Conservation (phyloP, 768 basidiomycete genomes). For the Amanita thiersii region DNA sequence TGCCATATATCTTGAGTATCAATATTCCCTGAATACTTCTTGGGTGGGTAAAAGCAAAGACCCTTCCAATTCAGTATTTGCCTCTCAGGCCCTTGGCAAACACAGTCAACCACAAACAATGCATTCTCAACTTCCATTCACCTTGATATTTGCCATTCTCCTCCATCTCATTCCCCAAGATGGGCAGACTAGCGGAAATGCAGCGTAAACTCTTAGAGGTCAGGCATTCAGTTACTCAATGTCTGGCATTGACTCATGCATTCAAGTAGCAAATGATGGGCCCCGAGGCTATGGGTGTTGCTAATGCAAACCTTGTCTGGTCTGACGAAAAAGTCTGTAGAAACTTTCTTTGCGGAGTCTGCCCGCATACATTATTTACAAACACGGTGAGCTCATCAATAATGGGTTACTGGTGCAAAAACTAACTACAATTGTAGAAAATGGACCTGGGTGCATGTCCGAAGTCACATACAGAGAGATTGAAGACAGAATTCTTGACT, state of each 20-base stretch:
- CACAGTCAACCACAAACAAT: slow-evolving; percentile 12
- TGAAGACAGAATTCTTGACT: slow-evolving; percentile 84
- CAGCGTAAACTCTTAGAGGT: slow-evolving; percentile 83
- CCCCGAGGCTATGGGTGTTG: slow-evolving; percentile 98
- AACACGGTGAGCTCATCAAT: slow-evolving; percentile 69
- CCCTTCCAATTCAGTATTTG: too few species aligned
- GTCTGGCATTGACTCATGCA: slow-evolving; percentile 20
- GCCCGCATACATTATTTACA: slow-evolving; percentile 94
- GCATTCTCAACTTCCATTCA: neutral
- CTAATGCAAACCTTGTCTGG: slow-evolving; percentile 88
- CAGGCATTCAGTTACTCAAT: slow-evolving; percentile 9
- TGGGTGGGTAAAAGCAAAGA: too few species aligned
- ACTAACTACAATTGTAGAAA: slow-evolving; percentile 54
- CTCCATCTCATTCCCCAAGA: slow-evolving; percentile 25
- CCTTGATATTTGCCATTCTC: neutral
- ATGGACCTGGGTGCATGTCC: slow-evolving; percentile 99
- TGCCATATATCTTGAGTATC: too few species aligned
- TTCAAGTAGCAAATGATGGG: slow-evolving; percentile 95
- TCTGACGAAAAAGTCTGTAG: slow-evolving; percentile 96
- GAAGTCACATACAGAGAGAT: slow-evolving; percentile 89
- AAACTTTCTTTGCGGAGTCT: slow-evolving; percentile 98
- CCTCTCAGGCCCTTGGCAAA: slow-evolving; percentile 9
- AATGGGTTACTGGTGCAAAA: neutral
- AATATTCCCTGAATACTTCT: too few species aligned
- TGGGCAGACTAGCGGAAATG: slow-evolving; percentile 96